phyloP scores from a whole-genome alignment of 352 stramenopile species.

The Aphanomyces invadans region DNA sequence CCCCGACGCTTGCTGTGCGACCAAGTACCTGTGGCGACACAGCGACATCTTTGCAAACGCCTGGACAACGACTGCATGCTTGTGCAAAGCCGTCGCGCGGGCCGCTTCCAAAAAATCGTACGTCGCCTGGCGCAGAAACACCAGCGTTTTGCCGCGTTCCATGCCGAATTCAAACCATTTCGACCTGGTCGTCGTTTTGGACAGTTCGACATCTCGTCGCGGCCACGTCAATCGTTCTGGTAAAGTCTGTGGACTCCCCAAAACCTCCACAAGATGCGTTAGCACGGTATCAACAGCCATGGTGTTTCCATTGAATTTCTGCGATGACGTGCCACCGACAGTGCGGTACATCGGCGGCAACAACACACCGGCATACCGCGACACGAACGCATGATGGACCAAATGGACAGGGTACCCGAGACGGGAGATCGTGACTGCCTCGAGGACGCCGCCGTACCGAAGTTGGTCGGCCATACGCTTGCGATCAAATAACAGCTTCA shows the following conservation, averaged over 20 bases:
- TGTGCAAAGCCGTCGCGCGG: slow-evolving; percentile 33
- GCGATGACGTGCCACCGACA: not conserved
- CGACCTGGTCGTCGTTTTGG: slow-evolving; percentile 30
- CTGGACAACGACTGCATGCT: slow-evolving; percentile 38
- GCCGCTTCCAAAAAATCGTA: slow-evolving; percentile 57
- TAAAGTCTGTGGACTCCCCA: too few species aligned
- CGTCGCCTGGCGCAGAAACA: slow-evolving; percentile 55
- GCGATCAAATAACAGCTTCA: slow-evolving; percentile 82
- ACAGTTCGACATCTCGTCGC: not conserved
- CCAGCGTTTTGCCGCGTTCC: slow-evolving; percentile 56
- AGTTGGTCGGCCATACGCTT: slow-evolving; percentile 67
- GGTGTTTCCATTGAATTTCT: not conserved
- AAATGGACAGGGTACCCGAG: slow-evolving; percentile 79
- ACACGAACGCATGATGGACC: slow-evolving; percentile 53
- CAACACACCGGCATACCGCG: slow-evolving; percentile 41
- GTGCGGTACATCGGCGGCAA: slow-evolving; percentile 1
- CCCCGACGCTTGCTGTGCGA: not conserved
- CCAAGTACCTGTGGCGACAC: not conserved
- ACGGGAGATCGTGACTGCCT: slow-evolving; percentile 77
- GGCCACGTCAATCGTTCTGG: too few species aligned
- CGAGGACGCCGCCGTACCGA: slow-evolving; percentile 74
- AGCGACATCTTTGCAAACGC: slow-evolving; percentile 25
- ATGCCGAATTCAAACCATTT: slow-evolving; percentile 28
- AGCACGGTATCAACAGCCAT: slow-evolving; percentile 25
- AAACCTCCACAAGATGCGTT: slow-evolving; percentile 27